These are phyloP conservation scores for Lachancea nothofagi DNA, from an alignment of 805 yeast species.

Conservation along the genomic window DNA sequence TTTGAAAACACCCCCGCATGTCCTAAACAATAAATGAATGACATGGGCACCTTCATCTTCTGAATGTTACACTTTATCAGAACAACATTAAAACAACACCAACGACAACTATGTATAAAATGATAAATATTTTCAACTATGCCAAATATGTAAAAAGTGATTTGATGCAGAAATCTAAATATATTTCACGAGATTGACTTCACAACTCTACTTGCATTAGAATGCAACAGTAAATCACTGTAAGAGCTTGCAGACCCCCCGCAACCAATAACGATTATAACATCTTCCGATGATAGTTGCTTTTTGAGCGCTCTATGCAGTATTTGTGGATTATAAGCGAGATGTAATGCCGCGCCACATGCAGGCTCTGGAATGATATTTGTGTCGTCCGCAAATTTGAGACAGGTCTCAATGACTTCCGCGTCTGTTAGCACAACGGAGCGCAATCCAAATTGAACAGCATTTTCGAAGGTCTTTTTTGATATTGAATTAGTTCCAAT, in stretches of 20 bases:
- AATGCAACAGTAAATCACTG: neutral
- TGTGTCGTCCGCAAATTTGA: constrained; percentile 46
- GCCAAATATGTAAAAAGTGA: too few relatives aligned
- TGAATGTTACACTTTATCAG: too few relatives aligned
- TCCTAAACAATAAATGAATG: too few relatives aligned
- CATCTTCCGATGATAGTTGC: constrained; percentile 36
- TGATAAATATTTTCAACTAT: too few relatives aligned
- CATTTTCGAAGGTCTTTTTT: constrained; percentile 42
- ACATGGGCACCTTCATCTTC: too few relatives aligned
- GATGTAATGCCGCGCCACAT: constrained; percentile 62
- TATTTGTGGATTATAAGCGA: constrained; percentile 36
- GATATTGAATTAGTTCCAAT: constrained; percentile 59
- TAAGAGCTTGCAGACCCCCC: constrained; percentile 42
- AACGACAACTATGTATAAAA: too few relatives aligned
- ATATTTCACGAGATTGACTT: too few relatives aligned
- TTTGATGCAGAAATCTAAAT: neutral
- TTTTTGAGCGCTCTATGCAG: constrained; percentile 11
- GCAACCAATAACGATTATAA: constrained; percentile 52
- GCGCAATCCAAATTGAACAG: constrained; percentile 35
- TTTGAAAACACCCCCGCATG: too few relatives aligned
- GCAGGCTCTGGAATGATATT: constrained; percentile 61
- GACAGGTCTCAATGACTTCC: constrained; percentile 50
- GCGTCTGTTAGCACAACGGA: constrained; percentile 45
- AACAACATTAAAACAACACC: too few relatives aligned
- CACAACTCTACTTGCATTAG: too few relatives aligned